These are phyloP conservation scores for Salmacisia buchloeana DNA, from an alignment of 1,284 basidiomycete genomes.

Conservation along the genomic window DNA sequence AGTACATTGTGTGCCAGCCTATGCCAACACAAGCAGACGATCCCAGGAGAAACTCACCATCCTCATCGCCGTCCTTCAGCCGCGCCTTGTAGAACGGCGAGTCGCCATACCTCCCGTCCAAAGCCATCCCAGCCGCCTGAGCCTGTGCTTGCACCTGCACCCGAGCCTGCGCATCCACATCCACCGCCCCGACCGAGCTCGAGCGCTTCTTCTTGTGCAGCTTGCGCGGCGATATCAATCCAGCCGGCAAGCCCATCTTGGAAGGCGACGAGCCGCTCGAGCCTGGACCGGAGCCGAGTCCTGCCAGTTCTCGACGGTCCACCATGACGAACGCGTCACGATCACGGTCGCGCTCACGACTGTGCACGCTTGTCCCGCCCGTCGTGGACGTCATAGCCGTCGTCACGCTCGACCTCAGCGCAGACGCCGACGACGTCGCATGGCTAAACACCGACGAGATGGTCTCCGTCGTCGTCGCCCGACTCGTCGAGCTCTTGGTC, in stretches of 20 bases:
- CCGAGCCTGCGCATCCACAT: slow-evolving; percentile 21
- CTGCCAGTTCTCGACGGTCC: not conserved
- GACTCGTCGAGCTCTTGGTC: slow-evolving; percentile 23
- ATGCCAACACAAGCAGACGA: too few relatives aligned
- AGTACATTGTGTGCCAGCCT: too few relatives aligned
- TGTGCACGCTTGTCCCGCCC: slow-evolving; percentile 34
- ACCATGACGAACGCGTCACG: not conserved
- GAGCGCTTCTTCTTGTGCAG: slow-evolving; percentile 12
- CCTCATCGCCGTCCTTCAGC: slow-evolving; percentile 3
- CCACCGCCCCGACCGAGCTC: slow-evolving; percentile 19
- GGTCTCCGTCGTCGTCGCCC: slow-evolving; percentile 24
- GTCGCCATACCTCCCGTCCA: not conserved
- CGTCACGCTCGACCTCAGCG: slow-evolving; percentile 10
- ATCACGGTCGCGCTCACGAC: slow-evolving; percentile 11
- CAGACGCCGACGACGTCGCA: too few relatives aligned
- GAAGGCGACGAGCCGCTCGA: too few relatives aligned
- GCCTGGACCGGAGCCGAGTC: too few relatives aligned
- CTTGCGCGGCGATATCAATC: slow-evolving; percentile 8
- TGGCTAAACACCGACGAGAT: slow-evolving; percentile 8
- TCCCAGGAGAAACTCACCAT: not conserved
- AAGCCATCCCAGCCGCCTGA: not conserved
- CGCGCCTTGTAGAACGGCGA: not conserved
- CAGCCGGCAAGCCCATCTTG: slow-evolving; percentile 14
- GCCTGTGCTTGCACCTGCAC: slow-evolving; percentile 10
- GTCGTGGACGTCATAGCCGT: slow-evolving; percentile 32